These are phyloP conservation scores for Aspergillus fischeri DNA, from an alignment of 2,329 filamentous ascomycete species.

Conservation along the genomic window DNA sequence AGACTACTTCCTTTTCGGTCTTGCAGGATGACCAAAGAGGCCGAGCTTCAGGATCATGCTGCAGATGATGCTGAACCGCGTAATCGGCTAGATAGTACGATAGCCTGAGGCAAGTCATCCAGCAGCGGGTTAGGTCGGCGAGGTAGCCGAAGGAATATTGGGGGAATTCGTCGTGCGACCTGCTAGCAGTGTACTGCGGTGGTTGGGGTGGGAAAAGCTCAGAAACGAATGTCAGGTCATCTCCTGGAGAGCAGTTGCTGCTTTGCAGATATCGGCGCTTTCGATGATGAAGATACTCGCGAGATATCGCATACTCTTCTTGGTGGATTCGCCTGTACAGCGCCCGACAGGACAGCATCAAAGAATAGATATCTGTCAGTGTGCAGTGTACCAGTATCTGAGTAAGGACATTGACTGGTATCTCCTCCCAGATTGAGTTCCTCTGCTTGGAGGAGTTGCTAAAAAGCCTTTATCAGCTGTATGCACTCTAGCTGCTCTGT, in stretches of 20 bases:
- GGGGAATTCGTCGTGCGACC: conserved; percentile 13
- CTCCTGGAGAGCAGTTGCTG: conserved; percentile 13
- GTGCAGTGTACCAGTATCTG: conserved; percentile 16
- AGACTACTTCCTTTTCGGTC: conserved; percentile 22
- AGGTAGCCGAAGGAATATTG: conserved; percentile 26
- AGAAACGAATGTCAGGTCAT: conserved; percentile 24
- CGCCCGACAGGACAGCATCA: conserved; percentile 19
- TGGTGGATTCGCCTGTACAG: conserved; percentile 15
- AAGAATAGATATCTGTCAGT: conserved; percentile 16
- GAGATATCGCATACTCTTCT: conserved; percentile 19
- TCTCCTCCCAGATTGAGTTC: conserved; percentile 17
- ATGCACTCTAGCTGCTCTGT: not conserved
- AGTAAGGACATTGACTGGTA: conserved; percentile 18
- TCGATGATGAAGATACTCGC: conserved; percentile 19
- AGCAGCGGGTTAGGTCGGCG: conserved; percentile 21
- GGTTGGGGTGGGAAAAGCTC: conserved; percentile 25
- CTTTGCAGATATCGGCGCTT: conserved; percentile 1
- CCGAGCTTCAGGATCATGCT: conserved; percentile 14
- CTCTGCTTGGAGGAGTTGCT: conserved; percentile 1
- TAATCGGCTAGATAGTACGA: conserved; percentile 24
- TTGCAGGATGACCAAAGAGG: conserved; percentile 20
- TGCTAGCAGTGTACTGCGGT: conserved; percentile 18
- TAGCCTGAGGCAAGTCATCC: conserved; percentile 23
- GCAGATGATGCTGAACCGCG: conserved; percentile 19
- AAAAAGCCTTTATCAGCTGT: not conserved